Evolutionary conservation across 2,329 filamentous ascomycete species (phyloP).

Genomic region (Ceratocystis destructans): DNA sequence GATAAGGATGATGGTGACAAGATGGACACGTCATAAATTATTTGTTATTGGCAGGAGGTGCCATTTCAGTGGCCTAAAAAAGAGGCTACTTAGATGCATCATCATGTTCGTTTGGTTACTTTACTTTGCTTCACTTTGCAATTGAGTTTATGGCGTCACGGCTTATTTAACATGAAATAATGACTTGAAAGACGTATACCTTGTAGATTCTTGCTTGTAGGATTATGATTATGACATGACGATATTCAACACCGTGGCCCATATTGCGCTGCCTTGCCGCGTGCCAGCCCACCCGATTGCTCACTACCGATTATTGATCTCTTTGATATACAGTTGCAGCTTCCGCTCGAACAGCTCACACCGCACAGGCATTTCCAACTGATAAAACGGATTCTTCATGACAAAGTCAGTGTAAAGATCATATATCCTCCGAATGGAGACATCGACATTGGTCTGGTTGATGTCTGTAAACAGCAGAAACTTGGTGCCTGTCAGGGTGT

Average conservation of each 20-base stretch:
- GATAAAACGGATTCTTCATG: slow-evolving; percentile 99
- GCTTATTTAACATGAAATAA: slow-evolving; percentile 8
- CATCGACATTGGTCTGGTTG: slow-evolving; percentile 74
- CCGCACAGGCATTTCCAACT: slow-evolving; percentile 89
- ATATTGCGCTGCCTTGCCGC: background rate
- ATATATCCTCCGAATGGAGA: slow-evolving; percentile 72
- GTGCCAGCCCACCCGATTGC: background rate
- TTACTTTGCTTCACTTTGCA: slow-evolving; percentile 14
- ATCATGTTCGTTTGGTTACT: slow-evolving; percentile 5
- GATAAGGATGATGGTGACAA: slow-evolving; percentile 50
- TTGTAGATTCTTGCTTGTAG: background rate
- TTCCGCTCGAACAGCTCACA: slow-evolving; percentile 92
- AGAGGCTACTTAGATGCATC: slow-evolving; percentile 2
- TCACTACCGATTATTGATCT: slow-evolving; percentile 43
- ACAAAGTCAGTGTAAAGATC: slow-evolving; percentile 94
- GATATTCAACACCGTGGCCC: background rate
- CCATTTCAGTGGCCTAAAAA: background rate
- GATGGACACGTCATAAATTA: slow-evolving; percentile 71
- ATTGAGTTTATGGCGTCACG: slow-evolving; percentile 12
- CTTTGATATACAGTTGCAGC: slow-evolving; percentile 64
- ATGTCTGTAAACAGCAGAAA: slow-evolving; percentile 91
- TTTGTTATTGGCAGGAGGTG: slow-evolving; percentile 18
- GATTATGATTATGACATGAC: background rate
- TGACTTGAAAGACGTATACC: background rate
- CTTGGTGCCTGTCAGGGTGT: slow-evolving; percentile 85